phyloP scores from a whole-genome alignment of 306 rosid species.

The Rosa rugosa region DNA sequence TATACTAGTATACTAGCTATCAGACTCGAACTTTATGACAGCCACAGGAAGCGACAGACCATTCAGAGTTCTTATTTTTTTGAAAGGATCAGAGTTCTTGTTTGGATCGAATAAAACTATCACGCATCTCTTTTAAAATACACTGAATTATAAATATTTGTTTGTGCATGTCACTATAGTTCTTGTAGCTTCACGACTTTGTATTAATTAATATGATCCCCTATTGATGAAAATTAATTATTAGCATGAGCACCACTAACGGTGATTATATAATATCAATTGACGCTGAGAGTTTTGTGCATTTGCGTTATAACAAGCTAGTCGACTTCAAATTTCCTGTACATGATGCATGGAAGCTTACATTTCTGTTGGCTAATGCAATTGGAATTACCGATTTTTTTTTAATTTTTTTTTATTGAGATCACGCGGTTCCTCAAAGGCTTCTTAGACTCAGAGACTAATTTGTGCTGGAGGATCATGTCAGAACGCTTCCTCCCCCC shows the following conservation, averaged over 20 bases:
- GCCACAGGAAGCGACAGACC: background rate
- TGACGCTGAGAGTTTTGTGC: slow-evolving; percentile 8
- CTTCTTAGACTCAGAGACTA: too few species aligned
- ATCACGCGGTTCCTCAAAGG: too few species aligned
- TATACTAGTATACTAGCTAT: background rate
- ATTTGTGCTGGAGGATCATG: too few species aligned
- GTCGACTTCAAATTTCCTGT: slow-evolving; percentile 8
- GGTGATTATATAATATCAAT: background rate
- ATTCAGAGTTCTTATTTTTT: background rate
- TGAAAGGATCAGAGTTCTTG: background rate
- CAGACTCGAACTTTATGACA: background rate
- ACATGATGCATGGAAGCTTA: background rate
- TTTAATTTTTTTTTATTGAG: too few species aligned
- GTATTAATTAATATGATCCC: background rate
- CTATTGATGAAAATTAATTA: background rate
- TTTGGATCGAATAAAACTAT: slow-evolving; percentile 2
- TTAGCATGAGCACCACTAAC: background rate
- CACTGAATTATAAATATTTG: background rate
- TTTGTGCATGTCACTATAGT: background rate
- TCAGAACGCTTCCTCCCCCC: too few species aligned
- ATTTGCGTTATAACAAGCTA: slow-evolving; percentile 3
- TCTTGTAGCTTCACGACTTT: background rate
- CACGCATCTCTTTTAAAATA: background rate
- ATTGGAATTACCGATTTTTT: too few species aligned
- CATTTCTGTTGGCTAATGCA: background rate